phyloP scores from a whole-genome alignment of 73 alveolate genomes.

The Uronychia setigera region DNA sequence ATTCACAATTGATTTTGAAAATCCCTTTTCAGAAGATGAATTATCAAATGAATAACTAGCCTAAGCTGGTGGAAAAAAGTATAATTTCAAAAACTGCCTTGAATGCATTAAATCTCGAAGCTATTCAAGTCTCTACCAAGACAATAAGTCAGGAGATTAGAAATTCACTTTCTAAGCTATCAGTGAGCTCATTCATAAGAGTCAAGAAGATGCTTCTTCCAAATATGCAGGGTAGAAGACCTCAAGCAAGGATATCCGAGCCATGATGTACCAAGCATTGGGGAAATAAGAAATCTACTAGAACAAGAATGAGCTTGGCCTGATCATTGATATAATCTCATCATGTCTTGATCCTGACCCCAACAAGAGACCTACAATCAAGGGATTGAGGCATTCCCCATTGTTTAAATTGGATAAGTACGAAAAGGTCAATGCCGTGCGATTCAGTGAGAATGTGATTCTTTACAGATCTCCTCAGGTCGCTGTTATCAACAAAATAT shows the following conservation, averaged over 20 bases:
- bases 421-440: slow-evolving; percentile 80
- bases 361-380: slow-evolving; percentile 79
- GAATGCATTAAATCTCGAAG: neutral
- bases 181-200: slow-evolving; percentile 19
- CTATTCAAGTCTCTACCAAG: neutral
- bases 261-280: slow-evolving; percentile 19
- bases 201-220: slow-evolving; percentile 6
- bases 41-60: neutral
- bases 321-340: slow-evolving; percentile 78
- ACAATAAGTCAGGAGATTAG: slow-evolving; percentile 3
- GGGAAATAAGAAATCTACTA: slow-evolving; percentile 57
- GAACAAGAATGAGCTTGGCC: slow-evolving; percentile 85
- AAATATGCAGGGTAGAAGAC: slow-evolving; percentile 35
- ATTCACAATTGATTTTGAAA: slow-evolving; percentile 63
- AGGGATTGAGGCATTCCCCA: slow-evolving; percentile 80
- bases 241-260: slow-evolving; percentile 23
- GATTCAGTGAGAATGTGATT: slow-evolving; percentile 78
- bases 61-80: neutral
- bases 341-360: slow-evolving; percentile 84
- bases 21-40: slow-evolving; percentile 42
- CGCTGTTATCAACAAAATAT: slow-evolving; percentile 64
- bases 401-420: slow-evolving; percentile 76
- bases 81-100: neutral
- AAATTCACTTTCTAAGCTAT: slow-evolving; percentile 40
- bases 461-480: slow-evolving; percentile 83